Evolutionary conservation across 345 rosid species (phyloP).

Genomic region (Euphorbia peplus): DNA sequence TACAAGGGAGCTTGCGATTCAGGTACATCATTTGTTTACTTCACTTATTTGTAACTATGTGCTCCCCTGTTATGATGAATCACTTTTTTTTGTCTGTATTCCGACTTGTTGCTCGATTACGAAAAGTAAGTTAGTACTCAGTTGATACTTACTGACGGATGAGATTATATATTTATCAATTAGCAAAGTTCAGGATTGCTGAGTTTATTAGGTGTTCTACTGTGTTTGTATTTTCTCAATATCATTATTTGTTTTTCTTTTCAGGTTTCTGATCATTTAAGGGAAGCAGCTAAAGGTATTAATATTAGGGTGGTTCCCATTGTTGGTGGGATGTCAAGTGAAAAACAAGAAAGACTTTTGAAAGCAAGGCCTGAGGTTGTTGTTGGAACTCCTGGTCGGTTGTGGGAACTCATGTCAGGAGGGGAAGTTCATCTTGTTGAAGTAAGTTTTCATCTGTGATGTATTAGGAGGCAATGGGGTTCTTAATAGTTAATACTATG

Average conservation of each 20-base stretch:
- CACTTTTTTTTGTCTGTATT: not conserved
- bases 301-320: slow-evolving; percentile 70
- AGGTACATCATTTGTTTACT: slow-evolving; percentile 43
- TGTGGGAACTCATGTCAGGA: slow-evolving; percentile 95
- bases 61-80: not conserved
- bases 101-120: not conserved
- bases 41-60: slow-evolving; percentile 13
- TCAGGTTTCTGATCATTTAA: slow-evolving; percentile 89
- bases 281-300: slow-evolving; percentile 59
- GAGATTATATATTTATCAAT: too few species aligned
- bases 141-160: too few species aligned
- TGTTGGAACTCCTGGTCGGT: slow-evolving; percentile 93
- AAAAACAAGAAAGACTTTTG: slow-evolving; percentile 84
- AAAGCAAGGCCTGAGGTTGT: slow-evolving; percentile 84
- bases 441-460: slow-evolving; percentile 42
- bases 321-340: slow-evolving; percentile 93
- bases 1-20: slow-evolving; percentile 91
- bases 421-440: slow-evolving; percentile 89
- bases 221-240: not conserved
- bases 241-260: not conserved
- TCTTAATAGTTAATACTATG: not conserved
- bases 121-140: too few species aligned
- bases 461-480: not conserved
- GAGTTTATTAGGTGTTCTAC: too few species aligned
- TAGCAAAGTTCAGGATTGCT: too few species aligned